Conservation (phyloP, 495 filamentous ascomycete species). For the Chaetomium tenue region DNA sequence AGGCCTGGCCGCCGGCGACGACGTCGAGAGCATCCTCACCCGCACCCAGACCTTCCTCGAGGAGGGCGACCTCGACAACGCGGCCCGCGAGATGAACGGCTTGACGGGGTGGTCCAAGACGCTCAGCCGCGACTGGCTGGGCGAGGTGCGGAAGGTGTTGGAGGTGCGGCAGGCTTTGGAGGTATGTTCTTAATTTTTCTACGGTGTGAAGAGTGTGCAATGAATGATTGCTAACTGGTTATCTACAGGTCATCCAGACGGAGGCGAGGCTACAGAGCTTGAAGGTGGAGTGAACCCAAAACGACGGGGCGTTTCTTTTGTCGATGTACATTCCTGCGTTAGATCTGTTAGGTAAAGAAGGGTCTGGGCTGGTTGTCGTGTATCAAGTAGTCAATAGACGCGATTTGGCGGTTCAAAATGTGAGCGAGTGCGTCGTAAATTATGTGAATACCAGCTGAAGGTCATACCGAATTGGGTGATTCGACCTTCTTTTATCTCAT, state of each 20-base stretch:
- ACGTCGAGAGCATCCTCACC: constrained; percentile 90
- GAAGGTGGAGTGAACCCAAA: constrained; percentile 47
- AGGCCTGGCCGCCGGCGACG: constrained; percentile 78
- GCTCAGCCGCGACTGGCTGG: constrained; percentile 87
- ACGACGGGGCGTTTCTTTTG: constrained; percentile 24
- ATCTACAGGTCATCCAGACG: constrained; percentile 55
- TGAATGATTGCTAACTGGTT: constrained; percentile 26
- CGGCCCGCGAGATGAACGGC: constrained; percentile 91
- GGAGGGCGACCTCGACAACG: constrained; percentile 85
- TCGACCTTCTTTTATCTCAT: too few relatives aligned
- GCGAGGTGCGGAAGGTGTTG: constrained; percentile 80
- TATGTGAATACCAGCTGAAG: too few relatives aligned
- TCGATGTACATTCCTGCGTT: constrained; percentile 28
- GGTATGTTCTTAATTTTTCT: constrained; percentile 55
- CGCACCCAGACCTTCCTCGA: constrained; percentile 85
- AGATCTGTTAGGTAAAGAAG: constrained; percentile 15
- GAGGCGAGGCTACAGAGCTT: constrained; percentile 63
- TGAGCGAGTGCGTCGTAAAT: neutral
- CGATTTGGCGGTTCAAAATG: neutral
- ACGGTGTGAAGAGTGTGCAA: too few relatives aligned
- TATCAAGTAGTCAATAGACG: constrained; percentile 30
- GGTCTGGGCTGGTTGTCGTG: constrained; percentile 8
- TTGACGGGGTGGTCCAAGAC: constrained; percentile 92
- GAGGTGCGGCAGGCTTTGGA: constrained; percentile 96
- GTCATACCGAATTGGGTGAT: too few relatives aligned